Evolutionary conservation across 2,329 filamentous ascomycete genomes (phyloP), one percentile per base, ranked within the genome.

Genomic region (Paracoccidioides brasiliensis): DNA sequence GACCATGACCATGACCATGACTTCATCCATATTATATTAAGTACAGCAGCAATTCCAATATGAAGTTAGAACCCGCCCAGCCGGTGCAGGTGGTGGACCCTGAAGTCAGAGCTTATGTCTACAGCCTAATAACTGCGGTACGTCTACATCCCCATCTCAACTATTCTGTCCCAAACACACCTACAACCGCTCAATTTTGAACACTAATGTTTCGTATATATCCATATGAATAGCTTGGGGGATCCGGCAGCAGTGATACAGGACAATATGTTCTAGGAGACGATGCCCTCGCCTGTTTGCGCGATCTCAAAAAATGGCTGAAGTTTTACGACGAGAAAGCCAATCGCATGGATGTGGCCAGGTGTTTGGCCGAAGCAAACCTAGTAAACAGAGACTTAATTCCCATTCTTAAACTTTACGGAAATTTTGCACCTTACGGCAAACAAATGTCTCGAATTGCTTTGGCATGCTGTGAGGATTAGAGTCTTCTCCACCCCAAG

Each of bases 221-320:
- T 45, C 35, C 46, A 44, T 48, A 59, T 22, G 22, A 22, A 22
- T 69, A 95, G 89, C 83, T 96, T 60, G 91, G 90, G 73, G 91
- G 90, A 54, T 82, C 83, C 64, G 86, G 86, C 63, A 78, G 83
- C 53, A 86, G 88, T 62, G 84, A 91, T 64, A 84, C 90, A 66
- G 87, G 87, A 56, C 80, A 80, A 66, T 98, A 98, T 70, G 80
- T 88, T 45, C 82, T 97, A 40, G 93, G 93, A 71, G 91, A 97
- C 71, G 91, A 96, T 67, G 91, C 90, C 10, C 77, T 95, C 58
- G 88, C 93, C 56, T 93, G 90, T 66, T 77, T 98, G 56, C 90
- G 91, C 59, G 93, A 98, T 72, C 79, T 98, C 55, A 91, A 93
- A 67, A 85, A 86, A 80, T 98, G 93, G 93, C 80, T 98, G 62